Evolutionary conservation across 257 asterid species (phyloP), one percentile per base, ranked within the genome.

Genomic region (Nicotiana sylvestris): DNA sequence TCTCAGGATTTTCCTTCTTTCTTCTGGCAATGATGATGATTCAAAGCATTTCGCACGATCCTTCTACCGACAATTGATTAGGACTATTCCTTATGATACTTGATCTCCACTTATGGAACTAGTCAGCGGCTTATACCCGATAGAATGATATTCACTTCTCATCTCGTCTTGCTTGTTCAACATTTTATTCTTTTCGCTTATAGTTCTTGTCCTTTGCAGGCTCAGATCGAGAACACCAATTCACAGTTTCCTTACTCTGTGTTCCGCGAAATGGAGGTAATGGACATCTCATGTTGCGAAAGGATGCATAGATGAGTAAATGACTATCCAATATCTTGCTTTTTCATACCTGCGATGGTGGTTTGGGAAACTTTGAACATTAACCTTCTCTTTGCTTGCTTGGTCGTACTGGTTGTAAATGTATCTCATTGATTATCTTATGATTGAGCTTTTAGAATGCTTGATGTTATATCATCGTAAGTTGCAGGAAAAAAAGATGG

Each of bases 401-500:
- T 56, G 61, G 61, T 56, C 61, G 5, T 16, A 15, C n/a, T 15
- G 60, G 60, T 55, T 13, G 18, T 55, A 55, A 56, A 56, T 56
- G 25, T 16, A 56, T 56, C 61, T 16, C 61, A 56, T 56, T 29
- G 32, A 51, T 62, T 53, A 43, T 43, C 39, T 65, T 32, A 18
- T 77, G 80, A 43, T 84, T 81, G 21, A 10, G 13, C 8, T 18
- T 29, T 27, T 37, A 27, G 60, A 76, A 49, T 72, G 21, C 30
- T 72, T 86, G 53, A 81, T 67, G 66, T 80, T 13, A 83, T 57
- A 39, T 84, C 12, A 33, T 37, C 39, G 68, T 17, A 46, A 68
- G 30, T 85, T 57, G 85, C 91, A 95, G 98, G 99, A 92, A 85
- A 95, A 92, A 80, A 90, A 83, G 90, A 51, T 55, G 27, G 92